Evolutionary conservation across 164 flowering plant species (phyloP).

Genomic region (Liquidambar formosana): DNA sequence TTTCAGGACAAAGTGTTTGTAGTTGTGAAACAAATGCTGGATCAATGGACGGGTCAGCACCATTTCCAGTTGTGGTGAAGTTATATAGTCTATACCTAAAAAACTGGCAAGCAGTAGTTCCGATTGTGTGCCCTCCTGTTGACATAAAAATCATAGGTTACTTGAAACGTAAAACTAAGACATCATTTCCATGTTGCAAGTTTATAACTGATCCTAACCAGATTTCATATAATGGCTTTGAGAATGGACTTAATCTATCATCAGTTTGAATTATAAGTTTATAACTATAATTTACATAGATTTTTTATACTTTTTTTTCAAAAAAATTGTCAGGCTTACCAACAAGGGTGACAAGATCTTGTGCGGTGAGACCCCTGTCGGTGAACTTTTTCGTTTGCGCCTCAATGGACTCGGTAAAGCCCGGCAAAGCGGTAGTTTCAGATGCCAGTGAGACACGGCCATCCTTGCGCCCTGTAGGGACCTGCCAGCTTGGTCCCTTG

Average conservation of each 20-base stretch:
- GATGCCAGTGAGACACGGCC: background rate
- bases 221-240: too few relatives aligned
- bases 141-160: too few relatives aligned
- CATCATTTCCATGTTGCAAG: too few relatives aligned
- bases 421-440: background rate
- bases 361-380: background rate
- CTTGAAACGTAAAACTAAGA: too few relatives aligned
- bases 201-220: too few relatives aligned
- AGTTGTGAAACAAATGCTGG: background rate
- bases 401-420: background rate
- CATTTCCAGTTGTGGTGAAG: background rate
- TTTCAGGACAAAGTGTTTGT: background rate
- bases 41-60: too few relatives aligned
- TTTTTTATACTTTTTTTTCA: too few relatives aligned
- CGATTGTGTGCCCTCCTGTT: background rate
- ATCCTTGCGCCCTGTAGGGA: background rate
- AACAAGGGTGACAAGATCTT: slow-evolving; percentile 9
- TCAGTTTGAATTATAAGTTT: too few relatives aligned
- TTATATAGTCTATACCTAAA: background rate
- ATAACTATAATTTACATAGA: too few relatives aligned
- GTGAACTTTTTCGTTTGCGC: background rate
- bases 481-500: too few relatives aligned
- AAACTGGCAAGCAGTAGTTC: background rate
- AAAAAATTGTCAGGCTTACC: background rate
- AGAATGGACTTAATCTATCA: too few relatives aligned